Conservation (phyloP, 2,329 filamentous ascomycete species). For the Zarea fungicola region DNA sequence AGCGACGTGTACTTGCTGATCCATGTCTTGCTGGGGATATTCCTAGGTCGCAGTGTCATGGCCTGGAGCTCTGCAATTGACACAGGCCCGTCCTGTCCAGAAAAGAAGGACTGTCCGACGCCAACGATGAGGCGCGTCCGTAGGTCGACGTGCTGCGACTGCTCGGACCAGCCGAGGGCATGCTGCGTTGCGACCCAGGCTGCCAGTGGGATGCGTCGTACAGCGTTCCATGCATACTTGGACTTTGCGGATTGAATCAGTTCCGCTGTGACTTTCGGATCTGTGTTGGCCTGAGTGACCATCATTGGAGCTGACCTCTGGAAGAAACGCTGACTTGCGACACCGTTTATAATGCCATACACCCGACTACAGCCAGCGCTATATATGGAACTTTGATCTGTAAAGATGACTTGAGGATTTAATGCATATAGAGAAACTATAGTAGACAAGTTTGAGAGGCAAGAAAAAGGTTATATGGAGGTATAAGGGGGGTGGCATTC, state of each 20-base stretch:
- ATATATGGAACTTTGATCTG: too few relatives aligned
- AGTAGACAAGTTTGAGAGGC: too few relatives aligned
- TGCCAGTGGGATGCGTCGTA: constrained; percentile 43
- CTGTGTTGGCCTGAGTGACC: constrained; percentile 6
- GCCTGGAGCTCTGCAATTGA: constrained; percentile 60
- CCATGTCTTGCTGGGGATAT: constrained; percentile 77
- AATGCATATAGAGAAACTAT: too few relatives aligned
- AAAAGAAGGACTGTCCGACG: constrained; percentile 62
- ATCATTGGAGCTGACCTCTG: not conserved
- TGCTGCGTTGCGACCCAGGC: constrained; percentile 59
- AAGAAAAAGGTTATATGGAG: too few relatives aligned
- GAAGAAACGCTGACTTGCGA: too few relatives aligned
- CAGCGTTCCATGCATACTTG: constrained; percentile 3
- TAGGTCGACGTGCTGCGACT: constrained; percentile 72
- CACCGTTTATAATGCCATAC: too few relatives aligned
- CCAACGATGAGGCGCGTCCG: constrained; percentile 67
- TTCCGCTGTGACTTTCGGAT: constrained; percentile 14
- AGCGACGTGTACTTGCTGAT: constrained; percentile 65
- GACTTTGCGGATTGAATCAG: constrained; percentile 5
- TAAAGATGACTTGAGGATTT: too few relatives aligned
- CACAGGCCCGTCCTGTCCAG: constrained; percentile 34
- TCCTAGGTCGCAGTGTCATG: constrained; percentile 55
- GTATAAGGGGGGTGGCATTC: too few relatives aligned
- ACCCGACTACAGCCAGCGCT: too few relatives aligned
- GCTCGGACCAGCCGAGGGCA: constrained; percentile 61